A percentile compares a stretch with the other conserved stretches of the same genome.
Evolutionary conservation across 345 rosid genomes (phyloP).

Genomic region (Dimocarpus longan): DNA sequence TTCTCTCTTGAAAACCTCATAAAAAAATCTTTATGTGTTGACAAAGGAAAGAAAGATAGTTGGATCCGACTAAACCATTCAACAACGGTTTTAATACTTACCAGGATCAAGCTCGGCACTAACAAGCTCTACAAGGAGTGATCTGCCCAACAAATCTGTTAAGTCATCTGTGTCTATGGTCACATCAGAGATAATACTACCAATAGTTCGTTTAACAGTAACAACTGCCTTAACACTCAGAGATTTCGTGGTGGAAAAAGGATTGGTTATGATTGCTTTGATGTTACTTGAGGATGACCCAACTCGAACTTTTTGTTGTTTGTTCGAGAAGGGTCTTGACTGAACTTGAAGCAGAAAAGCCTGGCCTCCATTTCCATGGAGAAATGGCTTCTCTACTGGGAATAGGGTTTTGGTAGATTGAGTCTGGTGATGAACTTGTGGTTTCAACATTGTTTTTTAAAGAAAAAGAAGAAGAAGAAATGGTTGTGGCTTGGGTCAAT

Average conservation of each 20-base stretch:
- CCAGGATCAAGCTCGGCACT: conserved; percentile 56
- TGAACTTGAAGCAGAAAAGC: not conserved
- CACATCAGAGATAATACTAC: conserved; percentile 31
- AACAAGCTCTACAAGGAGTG: conserved; percentile 58
- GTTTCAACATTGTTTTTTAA: conserved; percentile 39
- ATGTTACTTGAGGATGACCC: conserved; percentile 2
- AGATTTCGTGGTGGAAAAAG: not conserved
- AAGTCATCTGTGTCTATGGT: conserved; percentile 42
- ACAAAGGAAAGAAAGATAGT: too few species aligned
- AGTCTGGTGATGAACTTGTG: conserved; percentile 26
- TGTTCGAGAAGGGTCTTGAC: not conserved
- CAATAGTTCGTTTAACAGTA: conserved; percentile 33
- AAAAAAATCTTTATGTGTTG: too few species aligned
- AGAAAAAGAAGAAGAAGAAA: not conserved
- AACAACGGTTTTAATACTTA: conserved; percentile 28
- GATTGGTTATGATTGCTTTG: conserved; percentile 20
- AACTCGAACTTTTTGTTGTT: conserved; percentile 10
- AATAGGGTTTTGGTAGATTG: conserved; percentile 13
- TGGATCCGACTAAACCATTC: too few species aligned
- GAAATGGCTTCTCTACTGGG: conserved; percentile 33
- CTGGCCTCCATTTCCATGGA: conserved; percentile 27
- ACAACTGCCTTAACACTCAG: conserved; percentile 40
- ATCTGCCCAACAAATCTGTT: conserved; percentile 48
- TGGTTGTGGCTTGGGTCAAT: not conserved
- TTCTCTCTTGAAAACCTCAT: too few species aligned